These are phyloP conservation scores for Zygnema circumcarinatum DNA, from an alignment of 139 green algal species.

Conservation along the genomic window DNA sequence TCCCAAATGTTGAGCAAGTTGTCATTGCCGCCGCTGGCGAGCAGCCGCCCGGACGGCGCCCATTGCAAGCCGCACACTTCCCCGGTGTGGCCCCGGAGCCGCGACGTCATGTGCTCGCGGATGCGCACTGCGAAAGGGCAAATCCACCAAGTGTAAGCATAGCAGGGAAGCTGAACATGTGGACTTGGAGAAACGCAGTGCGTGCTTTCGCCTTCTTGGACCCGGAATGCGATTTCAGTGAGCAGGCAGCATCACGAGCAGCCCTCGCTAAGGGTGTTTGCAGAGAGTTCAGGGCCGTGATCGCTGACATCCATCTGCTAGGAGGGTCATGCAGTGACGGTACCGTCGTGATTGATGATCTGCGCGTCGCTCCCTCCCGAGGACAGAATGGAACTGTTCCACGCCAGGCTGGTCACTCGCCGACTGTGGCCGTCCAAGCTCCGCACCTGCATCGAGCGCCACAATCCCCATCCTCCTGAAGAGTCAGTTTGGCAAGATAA, in stretches of 20 bases:
- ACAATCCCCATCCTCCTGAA: too few relatives aligned
- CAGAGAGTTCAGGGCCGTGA: too few relatives aligned
- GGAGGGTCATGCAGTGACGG: too few relatives aligned
- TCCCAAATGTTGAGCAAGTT: constrained; percentile 84
- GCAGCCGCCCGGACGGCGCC: constrained; percentile 76
- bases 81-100: constrained; percentile 49
- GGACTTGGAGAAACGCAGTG: not conserved
- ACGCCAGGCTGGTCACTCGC: constrained; percentile 82
- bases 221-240: too few relatives aligned
- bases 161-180: not conserved
- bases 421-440: constrained; percentile 87
- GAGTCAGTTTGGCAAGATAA: too few relatives aligned
- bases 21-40: constrained; percentile 84
- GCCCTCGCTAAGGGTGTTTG: too few relatives aligned
- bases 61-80: constrained; percentile 88
- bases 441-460: constrained; percentile 66
- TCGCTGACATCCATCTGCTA: too few relatives aligned
- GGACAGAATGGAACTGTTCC: constrained; percentile 82
- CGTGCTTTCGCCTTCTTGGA: not conserved
- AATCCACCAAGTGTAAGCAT: not conserved
- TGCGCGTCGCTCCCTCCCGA: constrained; percentile 82
- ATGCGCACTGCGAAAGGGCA: constrained; percentile 78
- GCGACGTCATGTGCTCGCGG: constrained; percentile 68
- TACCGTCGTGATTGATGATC: constrained; percentile 83
- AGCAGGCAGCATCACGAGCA: too few relatives aligned